A percentile compares a stretch with the other conserved stretches of the same genome.
Conservation (phyloP, 1,139 yeast genomes). For the Magnusiomyces tetraspermus region DNA sequence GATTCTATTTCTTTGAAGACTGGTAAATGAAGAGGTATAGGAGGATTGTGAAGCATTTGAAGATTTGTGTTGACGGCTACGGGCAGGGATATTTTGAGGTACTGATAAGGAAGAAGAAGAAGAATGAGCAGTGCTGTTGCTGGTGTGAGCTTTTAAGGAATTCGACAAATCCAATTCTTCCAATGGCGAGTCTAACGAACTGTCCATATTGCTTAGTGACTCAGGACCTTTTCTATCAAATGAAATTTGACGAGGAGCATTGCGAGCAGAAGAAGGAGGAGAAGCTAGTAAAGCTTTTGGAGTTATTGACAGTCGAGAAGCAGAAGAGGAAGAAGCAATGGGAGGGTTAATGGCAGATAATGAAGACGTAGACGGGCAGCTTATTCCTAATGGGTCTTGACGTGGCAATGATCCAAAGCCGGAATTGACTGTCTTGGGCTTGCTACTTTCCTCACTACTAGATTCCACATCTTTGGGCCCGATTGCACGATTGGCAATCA, state of each 20-base stretch:
- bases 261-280: background rate
- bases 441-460: background rate
- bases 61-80: background rate
- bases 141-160: background rate
- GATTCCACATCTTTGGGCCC: background rate
- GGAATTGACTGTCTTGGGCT: background rate
- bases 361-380: background rate
- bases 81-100: background rate
- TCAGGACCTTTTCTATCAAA: background rate
- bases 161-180: conserved; percentile 5
- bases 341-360: background rate
- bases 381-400: background rate
- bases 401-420: background rate
- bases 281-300: conserved; percentile 3
- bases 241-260: background rate
- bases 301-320: background rate
- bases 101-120: background rate
- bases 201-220: background rate
- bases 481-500: background rate
- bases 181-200: conserved; percentile 4
- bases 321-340: background rate
- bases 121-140: background rate
- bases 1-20: conserved; percentile 13
- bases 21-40: conserved; percentile 8
- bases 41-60: conserved; percentile 5